Evolutionary conservation across 306 rosid species (phyloP).

Genomic region (Rosa persica): DNA sequence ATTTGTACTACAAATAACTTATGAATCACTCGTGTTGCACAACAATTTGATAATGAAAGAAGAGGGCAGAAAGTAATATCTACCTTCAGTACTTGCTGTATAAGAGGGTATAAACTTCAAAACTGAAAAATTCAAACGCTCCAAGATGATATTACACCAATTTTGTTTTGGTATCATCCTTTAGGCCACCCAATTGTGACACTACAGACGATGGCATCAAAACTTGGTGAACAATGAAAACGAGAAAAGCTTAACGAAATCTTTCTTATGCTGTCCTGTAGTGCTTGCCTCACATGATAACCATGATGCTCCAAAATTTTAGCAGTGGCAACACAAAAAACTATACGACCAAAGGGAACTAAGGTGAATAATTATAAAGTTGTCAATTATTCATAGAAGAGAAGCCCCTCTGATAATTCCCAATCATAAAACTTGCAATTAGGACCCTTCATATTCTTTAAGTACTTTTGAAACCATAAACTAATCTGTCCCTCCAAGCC

Average conservation of each 20-base stretch:
- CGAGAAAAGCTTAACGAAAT: background rate
- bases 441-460: conserved; percentile 10
- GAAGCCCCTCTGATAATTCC: conserved; percentile 18
- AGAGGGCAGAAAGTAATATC: background rate
- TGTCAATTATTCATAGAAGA: conserved; percentile 21
- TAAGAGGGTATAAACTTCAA: background rate
- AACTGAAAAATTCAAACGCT: background rate
- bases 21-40: background rate
- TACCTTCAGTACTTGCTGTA: background rate
- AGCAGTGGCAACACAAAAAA: conserved; percentile 7
- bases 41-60: background rate
- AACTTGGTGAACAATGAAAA: background rate
- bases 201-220: background rate
- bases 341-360: background rate
- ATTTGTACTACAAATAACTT: too few species aligned
- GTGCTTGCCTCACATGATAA: conserved; percentile 4
- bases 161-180: background rate
- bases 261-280: background rate
- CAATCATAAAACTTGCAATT: conserved; percentile 10
- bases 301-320: background rate
- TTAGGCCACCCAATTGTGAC: background rate
- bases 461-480: conserved; percentile 14
- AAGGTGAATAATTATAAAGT: conserved; percentile 10
- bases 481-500: conserved; percentile 36
- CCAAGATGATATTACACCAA: background rate